Evolutionary conservation across 208 protist species (phyloP), one percentile per base, ranked within the genome.

Genomic region (Acanthamoeba divionensis): DNA sequence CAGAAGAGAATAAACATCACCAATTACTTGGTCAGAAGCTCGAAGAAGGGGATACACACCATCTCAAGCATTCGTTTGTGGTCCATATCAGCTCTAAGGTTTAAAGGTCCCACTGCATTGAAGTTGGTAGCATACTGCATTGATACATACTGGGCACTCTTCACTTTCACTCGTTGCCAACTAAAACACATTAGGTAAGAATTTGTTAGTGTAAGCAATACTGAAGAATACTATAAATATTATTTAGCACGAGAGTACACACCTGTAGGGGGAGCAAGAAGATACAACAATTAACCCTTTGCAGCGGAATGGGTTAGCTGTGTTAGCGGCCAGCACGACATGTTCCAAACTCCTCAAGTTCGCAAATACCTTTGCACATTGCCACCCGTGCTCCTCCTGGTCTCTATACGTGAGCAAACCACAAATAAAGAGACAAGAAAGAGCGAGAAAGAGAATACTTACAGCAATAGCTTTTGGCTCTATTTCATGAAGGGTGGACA

Each of bases 61-160:
- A 85, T 18, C 31, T 85, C 75, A 12, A 62, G 21, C 75, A 85
- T 85, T 33, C 63, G 75, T 33, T 44, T 15, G 9, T 67, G 29
- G 41, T 85, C 75, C 75, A 85, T 85, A 33, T 85, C 75, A 24
- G 75, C 75, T 24, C 75, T 47, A 31, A 85, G 75, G 75, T 85
- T 85, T 31, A 85, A 44, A 15, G 75, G 75, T 2, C 75, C 75
- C 36, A 85, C 33, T 12, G 50, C 47, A 15, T 31, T 18, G 9
- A 85, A 63, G 50, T 85, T 44, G 5, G 75, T 41, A 29, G 50
- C 75, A n/a, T 47, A 44, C 41, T 55, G 26, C 15, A 63, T 54
- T n/a, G 75, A 2, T 33, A 85, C 75, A 24, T 63, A 63, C 31
- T 38, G 50, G 1, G 75, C 50, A 18, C 75, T 45, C 52, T 63